Evolutionary conservation across 257 asterid species (phyloP).

Genomic region (Plantago major): DNA sequence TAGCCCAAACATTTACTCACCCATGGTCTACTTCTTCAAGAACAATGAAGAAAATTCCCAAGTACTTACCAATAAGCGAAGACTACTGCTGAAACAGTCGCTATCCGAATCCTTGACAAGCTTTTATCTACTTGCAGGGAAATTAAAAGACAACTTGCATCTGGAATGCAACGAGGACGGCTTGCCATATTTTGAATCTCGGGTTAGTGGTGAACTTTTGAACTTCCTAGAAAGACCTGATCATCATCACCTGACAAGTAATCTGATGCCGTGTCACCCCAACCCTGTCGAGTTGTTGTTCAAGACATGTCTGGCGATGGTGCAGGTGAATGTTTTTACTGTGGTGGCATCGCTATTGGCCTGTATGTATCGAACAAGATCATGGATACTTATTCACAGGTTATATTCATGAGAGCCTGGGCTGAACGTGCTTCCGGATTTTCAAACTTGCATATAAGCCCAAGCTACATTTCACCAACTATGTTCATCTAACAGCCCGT

Average conservation of each 20-base stretch:
- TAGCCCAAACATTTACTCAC: neutral
- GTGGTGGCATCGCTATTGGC: constrained; percentile 7
- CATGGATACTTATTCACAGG: neutral
- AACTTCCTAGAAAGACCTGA: neutral
- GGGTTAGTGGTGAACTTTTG: neutral
- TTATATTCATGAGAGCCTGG: neutral
- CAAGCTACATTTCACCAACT: neutral
- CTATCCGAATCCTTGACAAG: neutral
- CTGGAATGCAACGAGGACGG: constrained; percentile 4
- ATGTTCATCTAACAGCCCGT: neutral
- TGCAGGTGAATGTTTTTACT: neutral
- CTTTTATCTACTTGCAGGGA: constrained; percentile 4
- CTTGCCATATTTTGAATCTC: neutral
- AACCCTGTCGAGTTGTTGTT: neutral
- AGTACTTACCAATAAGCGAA: neutral
- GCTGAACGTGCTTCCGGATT: neutral
- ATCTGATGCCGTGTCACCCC: neutral
- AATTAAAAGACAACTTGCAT: neutral
- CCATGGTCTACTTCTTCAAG: neutral
- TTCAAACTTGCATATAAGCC: neutral
- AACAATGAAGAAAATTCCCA: constrained; percentile 1
- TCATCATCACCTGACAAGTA: neutral
- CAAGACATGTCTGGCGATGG: neutral
- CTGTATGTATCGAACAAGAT: neutral
- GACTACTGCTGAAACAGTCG: neutral